A percentile compares a stretch with the other conserved stretches of the same genome.
These are phyloP conservation scores for Beauveria scarabaeidicola DNA, from an alignment of 2,329 filamentous ascomycete species.

Conservation along the genomic window DNA sequence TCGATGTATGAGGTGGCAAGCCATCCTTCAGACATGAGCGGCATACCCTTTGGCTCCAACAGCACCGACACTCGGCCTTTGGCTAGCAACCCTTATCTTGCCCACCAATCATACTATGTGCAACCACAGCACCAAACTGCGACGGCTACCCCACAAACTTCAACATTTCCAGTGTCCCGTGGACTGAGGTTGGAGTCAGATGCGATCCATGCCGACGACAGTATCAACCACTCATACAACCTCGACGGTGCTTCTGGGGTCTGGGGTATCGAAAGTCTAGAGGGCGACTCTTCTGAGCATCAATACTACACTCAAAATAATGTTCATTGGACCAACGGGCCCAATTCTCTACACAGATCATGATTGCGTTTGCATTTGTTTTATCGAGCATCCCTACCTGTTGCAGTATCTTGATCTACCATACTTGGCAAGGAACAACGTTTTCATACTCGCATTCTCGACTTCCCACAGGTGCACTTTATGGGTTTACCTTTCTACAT, in stretches of 20 bases:
- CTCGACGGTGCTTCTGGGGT: background rate
- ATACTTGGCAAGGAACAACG: no score
- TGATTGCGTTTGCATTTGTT: background rate
- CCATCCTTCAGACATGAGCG: constrained; percentile 13
- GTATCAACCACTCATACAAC: background rate
- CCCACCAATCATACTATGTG: constrained; percentile 15
- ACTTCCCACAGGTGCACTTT: background rate
- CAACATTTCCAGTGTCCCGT: constrained; percentile 15
- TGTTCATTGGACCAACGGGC: background rate
- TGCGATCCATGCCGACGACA: background rate
- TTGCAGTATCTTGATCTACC: no score
- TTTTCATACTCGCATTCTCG: no score
- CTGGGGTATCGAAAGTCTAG: background rate
- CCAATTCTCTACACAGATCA: background rate
- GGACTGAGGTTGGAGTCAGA: constrained; percentile 16
- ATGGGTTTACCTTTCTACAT: background rate
- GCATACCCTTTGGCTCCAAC: constrained; percentile 10
- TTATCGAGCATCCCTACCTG: background rate
- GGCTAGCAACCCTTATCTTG: constrained; percentile 9
- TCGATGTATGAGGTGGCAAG: constrained; percentile 16
- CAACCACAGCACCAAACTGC: constrained; percentile 13
- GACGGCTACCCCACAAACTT: constrained; percentile 10
- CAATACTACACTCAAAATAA: background rate
- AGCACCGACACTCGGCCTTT: constrained; percentile 11
- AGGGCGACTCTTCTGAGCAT: background rate